Percentiles rank a stretch among this genome's conserved stretches.
Evolutionary conservation across 1,139 yeast species (phyloP).

Genomic region (Lodderomyces parapsilosis): DNA sequence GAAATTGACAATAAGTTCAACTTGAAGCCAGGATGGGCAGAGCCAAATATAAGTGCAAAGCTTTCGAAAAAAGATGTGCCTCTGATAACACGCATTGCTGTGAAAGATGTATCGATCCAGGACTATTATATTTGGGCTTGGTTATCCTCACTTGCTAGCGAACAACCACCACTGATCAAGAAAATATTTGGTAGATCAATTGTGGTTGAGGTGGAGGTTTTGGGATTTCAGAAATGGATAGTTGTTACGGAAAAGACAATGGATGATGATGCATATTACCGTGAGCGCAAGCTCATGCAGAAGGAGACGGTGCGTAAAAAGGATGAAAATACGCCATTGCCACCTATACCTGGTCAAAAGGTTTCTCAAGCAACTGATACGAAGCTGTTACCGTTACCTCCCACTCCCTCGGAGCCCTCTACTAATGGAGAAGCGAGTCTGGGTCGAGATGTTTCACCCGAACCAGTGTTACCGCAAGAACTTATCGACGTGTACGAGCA

Average conservation of each 20-base stretch:
- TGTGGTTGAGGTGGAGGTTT: slow-evolving; percentile 68
- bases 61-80: slow-evolving; percentile 32
- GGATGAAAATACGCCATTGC: slow-evolving; percentile 4
- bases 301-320: background rate
- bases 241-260: slow-evolving; percentile 70
- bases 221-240: slow-evolving; percentile 83
- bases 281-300: background rate
- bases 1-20: slow-evolving; percentile 33
- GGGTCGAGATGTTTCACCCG: background rate
- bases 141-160: slow-evolving; percentile 76
- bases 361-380: background rate
- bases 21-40: slow-evolving; percentile 48
- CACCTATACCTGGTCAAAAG: slow-evolving; percentile 2
- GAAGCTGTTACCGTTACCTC: background rate
- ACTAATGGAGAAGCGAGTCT: background rate
- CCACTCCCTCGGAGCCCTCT: background rate
- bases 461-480: background rate
- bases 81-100: slow-evolving; percentile 47
- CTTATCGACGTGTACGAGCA: slow-evolving; percentile 6
- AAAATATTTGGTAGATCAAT: slow-evolving; percentile 76
- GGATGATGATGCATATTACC: slow-evolving; percentile 31
- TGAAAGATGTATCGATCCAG: slow-evolving; percentile 69
- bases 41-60: slow-evolving; percentile 9
- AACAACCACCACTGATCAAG: slow-evolving; percentile 65
- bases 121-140: slow-evolving; percentile 92